A percentile compares a stretch with the other conserved stretches of the same genome.
These are phyloP conservation scores for Buxus sempervirens DNA, from an alignment of 164 flowering plant species.

Conservation along the genomic window DNA sequence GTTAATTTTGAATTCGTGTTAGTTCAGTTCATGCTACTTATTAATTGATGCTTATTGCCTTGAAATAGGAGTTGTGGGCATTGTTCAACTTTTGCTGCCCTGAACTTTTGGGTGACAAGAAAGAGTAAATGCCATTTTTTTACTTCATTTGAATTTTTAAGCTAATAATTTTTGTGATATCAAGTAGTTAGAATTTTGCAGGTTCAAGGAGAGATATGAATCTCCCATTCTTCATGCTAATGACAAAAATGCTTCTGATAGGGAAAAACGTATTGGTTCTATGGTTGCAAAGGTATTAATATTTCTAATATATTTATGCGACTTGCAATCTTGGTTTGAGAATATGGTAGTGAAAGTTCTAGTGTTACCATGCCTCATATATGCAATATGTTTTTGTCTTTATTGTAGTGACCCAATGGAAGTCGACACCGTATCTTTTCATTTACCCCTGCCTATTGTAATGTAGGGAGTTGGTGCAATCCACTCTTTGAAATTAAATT, in stretches of 20 bases:
- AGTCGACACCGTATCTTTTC: background rate
- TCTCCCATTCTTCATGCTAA: constrained; percentile 74
- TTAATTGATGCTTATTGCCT: constrained; percentile 1
- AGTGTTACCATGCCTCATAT: background rate
- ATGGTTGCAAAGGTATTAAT: constrained; percentile 78
- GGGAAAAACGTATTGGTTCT: constrained; percentile 84
- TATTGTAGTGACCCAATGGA: background rate
- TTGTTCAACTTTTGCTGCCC: constrained; percentile 95
- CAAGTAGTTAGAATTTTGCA: constrained; percentile 19
- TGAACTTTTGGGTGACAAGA: constrained; percentile 76
- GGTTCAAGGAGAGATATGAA: constrained; percentile 84
- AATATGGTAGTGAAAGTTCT: background rate
- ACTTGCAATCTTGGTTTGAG: background rate
- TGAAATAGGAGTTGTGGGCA: constrained; percentile 89
- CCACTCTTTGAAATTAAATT: background rate
- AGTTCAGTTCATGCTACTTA: background rate
- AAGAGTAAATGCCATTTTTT: constrained; percentile 43
- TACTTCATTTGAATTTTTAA: background rate
- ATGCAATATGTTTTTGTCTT: background rate
- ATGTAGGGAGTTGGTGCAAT: too few relatives aligned
- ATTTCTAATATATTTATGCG: background rate
- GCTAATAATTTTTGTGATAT: constrained; percentile 3
- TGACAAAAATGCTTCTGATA: constrained; percentile 87
- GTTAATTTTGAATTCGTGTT: background rate
- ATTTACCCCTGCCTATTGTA: background rate